Evolutionary conservation across 805 yeast species (phyloP), one percentile per base, ranked within the genome.

Genomic region (Kockiozyma suomiensis): DNA sequence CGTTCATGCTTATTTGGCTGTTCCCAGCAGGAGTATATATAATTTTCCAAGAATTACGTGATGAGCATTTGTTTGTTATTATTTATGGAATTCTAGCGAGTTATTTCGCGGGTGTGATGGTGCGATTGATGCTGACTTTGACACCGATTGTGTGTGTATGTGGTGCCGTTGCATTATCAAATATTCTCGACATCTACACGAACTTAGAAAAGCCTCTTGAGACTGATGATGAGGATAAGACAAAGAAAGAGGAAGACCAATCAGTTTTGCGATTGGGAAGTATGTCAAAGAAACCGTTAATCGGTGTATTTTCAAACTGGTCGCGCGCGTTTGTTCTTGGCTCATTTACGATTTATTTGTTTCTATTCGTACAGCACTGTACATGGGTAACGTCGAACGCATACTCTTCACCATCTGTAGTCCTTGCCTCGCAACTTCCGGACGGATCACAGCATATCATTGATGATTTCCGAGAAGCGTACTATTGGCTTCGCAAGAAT

Each of bases 41-140:
- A 67, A 81, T 93, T 68, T 88, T 94, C 82, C 88, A 88, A 74
- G 97, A 94, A 61, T 80, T 94, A 71, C 82, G 85, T 56, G 89
- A 94, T 73, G 97, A 92, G 77, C 97, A 93, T 68, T 88, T 94
- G 41, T 96, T 96, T 74, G 85, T 96, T 63, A 86, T 94, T 68
- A 90, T 91, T 54, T 94, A 94, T 76, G 81, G 92, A 25, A 96
- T 96, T n/a, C 80, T 96, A 65, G 94, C 94, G 70, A 88, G 97
- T 7, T 94, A 94, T 75, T 94, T 94, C 76, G 97, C 99, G 1
- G 99, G 99, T 73, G 99, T 94, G 57, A 94, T 94, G 99, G 94
- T 94, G 59, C 88, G 99, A 77, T 82, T 94, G 74, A 93, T 96
- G 96, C 80, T 94, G 71, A 94, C 99, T 40, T 81, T 94, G 74